Conservation (phyloP, 441 rosid species). For the Corymbia citriodora region DNA sequence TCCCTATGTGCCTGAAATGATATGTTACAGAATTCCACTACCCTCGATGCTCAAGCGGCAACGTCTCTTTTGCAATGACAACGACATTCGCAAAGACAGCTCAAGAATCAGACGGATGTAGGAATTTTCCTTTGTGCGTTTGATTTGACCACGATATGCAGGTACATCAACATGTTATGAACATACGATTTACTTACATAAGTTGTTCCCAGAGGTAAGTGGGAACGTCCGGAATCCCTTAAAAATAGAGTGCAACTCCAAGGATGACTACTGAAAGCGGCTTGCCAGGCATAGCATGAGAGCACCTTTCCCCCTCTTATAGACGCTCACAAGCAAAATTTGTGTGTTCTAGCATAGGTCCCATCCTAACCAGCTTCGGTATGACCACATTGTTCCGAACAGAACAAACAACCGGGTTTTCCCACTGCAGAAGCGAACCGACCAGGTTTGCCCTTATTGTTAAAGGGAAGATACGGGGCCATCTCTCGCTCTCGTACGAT, state of each 20-base stretch:
- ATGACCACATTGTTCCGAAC: constrained; percentile 50
- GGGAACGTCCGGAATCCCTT: not conserved
- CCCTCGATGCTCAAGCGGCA: not conserved
- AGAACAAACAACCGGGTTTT: constrained; percentile 51
- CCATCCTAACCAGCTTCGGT: constrained; percentile 65
- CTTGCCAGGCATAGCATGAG: not conserved
- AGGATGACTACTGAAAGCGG: not conserved
- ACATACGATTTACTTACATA: not conserved
- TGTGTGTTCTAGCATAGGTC: constrained; percentile 81
- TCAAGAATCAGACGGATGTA: not conserved
- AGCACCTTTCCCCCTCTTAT: not conserved
- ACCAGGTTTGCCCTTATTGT: constrained; percentile 61
- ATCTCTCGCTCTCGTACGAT: constrained; percentile 53
- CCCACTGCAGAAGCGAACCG: constrained; percentile 72
- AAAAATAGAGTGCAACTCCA: not conserved
- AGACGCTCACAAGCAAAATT: constrained; percentile 75
- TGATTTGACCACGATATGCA: not conserved
- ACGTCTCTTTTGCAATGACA: not conserved
- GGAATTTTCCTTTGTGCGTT: not conserved
- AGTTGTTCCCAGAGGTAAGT: not conserved
- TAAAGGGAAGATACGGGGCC: constrained; percentile 69
- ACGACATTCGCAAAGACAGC: not conserved
- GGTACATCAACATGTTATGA: not conserved
- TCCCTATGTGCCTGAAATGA: not conserved
- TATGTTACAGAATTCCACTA: not conserved